A percentile compares a stretch with the other conserved stretches of the same genome.
Conservation (phyloP, 345 rosid species). For the Ailanthus altissimus region DNA sequence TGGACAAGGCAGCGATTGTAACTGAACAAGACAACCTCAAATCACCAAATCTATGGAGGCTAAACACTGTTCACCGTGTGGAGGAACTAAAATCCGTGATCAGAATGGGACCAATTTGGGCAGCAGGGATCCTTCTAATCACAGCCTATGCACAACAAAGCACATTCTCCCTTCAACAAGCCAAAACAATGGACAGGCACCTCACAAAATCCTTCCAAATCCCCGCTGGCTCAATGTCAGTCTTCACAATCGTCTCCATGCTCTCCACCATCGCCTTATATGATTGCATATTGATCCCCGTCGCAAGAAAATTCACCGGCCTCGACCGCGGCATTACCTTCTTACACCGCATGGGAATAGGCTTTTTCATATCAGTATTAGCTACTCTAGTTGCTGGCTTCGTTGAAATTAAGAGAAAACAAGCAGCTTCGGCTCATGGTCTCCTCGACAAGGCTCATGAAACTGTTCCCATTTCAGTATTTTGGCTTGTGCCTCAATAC, state of each 20-base stretch:
- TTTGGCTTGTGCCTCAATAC: conserved; percentile 57
- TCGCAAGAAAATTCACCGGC: conserved; percentile 39
- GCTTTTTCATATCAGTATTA: conserved; percentile 41
- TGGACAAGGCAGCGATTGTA: conserved; percentile 55
- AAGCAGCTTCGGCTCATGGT: conserved; percentile 34
- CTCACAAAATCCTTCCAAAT: conserved; percentile 39
- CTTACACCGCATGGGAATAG: conserved; percentile 52
- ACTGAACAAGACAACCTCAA: conserved; percentile 30
- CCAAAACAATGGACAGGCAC: conserved; percentile 50
- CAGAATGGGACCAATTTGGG: conserved; percentile 61
- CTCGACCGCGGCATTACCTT: conserved; percentile 47
- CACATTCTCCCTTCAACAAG: conserved; percentile 56
- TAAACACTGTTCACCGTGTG: conserved; percentile 55
- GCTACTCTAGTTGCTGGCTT: conserved; percentile 55
- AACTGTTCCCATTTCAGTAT: conserved; percentile 36
- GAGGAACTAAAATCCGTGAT: conserved; percentile 49
- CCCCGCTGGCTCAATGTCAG: conserved; percentile 53
- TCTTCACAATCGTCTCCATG: conserved; percentile 48
- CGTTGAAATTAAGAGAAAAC: conserved; percentile 44
- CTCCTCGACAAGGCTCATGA: conserved; percentile 27
- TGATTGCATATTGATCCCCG: conserved; percentile 40
- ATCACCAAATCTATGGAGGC: conserved; percentile 44
- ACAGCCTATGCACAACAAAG: conserved; percentile 49
- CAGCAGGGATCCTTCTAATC: conserved; percentile 46
- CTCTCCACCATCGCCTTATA: conserved; percentile 43